phyloP scores from a whole-genome alignment of 2,329 filamentous ascomycete genomes.

The Pleoardoris graminearum region DNA sequence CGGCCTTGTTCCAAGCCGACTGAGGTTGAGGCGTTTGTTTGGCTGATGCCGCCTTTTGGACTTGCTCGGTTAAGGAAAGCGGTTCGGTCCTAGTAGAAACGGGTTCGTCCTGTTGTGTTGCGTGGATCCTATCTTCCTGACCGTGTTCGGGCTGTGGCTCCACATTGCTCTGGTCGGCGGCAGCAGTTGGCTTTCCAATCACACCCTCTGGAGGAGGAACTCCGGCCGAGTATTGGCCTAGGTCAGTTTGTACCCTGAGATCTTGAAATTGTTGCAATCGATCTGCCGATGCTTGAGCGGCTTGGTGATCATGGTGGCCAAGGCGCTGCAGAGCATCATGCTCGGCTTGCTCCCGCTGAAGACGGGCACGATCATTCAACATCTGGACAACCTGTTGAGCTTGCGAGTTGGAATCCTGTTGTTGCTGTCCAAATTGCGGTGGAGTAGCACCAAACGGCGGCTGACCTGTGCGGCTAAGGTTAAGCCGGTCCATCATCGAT shows the following conservation, averaged over 20 bases:
- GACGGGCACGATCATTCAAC: constrained; percentile 62
- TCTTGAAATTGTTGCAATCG: constrained; percentile 84
- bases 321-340: constrained; percentile 50
- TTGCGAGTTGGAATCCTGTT: constrained; percentile 52
- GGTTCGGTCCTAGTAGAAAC: constrained; percentile 48
- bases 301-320: constrained; percentile 34
- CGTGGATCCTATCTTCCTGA: constrained; percentile 16
- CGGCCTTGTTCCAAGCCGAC: constrained; percentile 63
- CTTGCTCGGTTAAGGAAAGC: constrained; percentile 79
- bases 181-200: constrained; percentile 37
- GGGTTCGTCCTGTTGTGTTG: constrained; percentile 6
- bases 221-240: constrained; percentile 44
- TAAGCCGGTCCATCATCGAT: constrained; percentile 67
- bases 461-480: constrained; percentile 57
- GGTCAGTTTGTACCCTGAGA: constrained; percentile 72
- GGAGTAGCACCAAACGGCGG: constrained; percentile 51
- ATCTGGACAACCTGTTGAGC: constrained; percentile 62
- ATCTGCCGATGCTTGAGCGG: constrained; percentile 58
- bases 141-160: constrained; percentile 22
- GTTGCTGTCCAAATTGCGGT: constrained; percentile 54
- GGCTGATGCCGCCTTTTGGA: constrained; percentile 71
- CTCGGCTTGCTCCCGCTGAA: constrained; percentile 65
- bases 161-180: constrained; percentile 26
- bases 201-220: constrained; percentile 40
- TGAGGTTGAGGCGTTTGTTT: constrained; percentile 61